These are phyloP conservation scores for Blastosporella zonata DNA, from an alignment of 1,284 basidiomycete species.

Conservation along the genomic window DNA sequence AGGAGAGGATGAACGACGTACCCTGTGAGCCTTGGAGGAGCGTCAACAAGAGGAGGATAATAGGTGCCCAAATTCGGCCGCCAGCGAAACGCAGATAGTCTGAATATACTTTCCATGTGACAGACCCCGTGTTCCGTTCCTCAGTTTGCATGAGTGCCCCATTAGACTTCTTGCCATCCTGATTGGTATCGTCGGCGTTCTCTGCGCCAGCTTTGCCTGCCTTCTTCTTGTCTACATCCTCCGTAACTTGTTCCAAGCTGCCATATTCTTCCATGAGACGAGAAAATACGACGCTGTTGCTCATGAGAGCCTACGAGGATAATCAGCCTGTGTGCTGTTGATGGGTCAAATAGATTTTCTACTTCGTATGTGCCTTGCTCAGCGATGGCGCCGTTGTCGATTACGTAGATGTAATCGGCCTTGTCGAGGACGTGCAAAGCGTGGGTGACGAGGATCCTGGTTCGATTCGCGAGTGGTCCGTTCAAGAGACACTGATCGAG, in stretches of 20 bases:
- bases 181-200: slow-evolving; percentile 22
- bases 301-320: slow-evolving; percentile 45
- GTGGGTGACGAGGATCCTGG: slow-evolving; percentile 75
- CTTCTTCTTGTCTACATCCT: slow-evolving; percentile 2
- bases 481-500: slow-evolving; percentile 57
- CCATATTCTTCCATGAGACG: slow-evolving; percentile 63
- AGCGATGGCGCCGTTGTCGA: slow-evolving; percentile 68
- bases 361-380: slow-evolving; percentile 64
- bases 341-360: slow-evolving; percentile 19
- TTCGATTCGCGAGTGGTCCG: slow-evolving; percentile 56
- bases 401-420: slow-evolving; percentile 66
- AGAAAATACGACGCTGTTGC: slow-evolving; percentile 50
- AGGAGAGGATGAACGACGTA: slow-evolving; percentile 14
- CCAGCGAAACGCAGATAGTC: slow-evolving; percentile 54
- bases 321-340: neutral
- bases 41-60: slow-evolving; percentile 37
- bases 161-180: slow-evolving; percentile 24
- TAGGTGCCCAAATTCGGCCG: slow-evolving; percentile 42
- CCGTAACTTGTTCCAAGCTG: slow-evolving; percentile 30
- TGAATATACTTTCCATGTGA: slow-evolving; percentile 46
- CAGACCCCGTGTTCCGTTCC: slow-evolving; percentile 53
- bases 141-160: slow-evolving; percentile 47
- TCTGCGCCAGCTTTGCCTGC: slow-evolving; percentile 23
- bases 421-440: slow-evolving; percentile 69
- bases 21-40: slow-evolving; percentile 39